Conservation (phyloP, 768 basidiomycete genomes). For the Pleurotus tuber-regium region DNA sequence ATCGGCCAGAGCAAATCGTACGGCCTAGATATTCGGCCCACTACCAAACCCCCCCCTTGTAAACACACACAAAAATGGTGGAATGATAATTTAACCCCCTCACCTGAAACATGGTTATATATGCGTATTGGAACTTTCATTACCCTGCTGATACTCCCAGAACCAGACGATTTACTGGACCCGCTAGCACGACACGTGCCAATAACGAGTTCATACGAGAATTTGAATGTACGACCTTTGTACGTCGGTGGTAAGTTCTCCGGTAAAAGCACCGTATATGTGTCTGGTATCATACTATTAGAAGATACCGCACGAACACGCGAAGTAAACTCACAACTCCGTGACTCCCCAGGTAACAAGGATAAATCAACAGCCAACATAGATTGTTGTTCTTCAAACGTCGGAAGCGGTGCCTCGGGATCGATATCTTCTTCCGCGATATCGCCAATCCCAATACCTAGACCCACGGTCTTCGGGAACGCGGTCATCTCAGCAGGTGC, state of each 20-base stretch:
- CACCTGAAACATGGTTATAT: conserved; percentile 85
- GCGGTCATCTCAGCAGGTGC: background rate
- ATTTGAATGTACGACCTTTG: conserved; percentile 76
- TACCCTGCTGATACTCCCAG: conserved; percentile 61
- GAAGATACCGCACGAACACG: too few species aligned
- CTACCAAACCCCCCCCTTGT: conserved; percentile 34
- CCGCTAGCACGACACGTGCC: conserved; percentile 72
- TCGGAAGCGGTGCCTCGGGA: conserved; percentile 70
- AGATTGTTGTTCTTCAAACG: conserved; percentile 79
- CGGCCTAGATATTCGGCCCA: conserved; percentile 52
- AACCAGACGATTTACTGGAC: conserved; percentile 28
- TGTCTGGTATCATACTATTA: conserved; percentile 47
- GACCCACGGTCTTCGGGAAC: conserved; percentile 14
- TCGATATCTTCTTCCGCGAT: conserved; percentile 46
- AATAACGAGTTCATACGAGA: conserved; percentile 89
- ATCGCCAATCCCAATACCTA: conserved; percentile 18
- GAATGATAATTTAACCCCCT: conserved; percentile 19
- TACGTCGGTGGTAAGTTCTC: conserved; percentile 87
- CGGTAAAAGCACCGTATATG: conserved; percentile 76
- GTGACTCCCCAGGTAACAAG: conserved; percentile 80
- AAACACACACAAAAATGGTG: too few species aligned
- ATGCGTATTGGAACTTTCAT: conserved; percentile 92
- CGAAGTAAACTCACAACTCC: conserved; percentile 61
- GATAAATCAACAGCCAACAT: conserved; percentile 88
- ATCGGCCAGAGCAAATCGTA: conserved; percentile 89